These are phyloP conservation scores for Aspergillus ibericus DNA, from an alignment of 2,329 filamentous ascomycete species.

Conservation along the genomic window DNA sequence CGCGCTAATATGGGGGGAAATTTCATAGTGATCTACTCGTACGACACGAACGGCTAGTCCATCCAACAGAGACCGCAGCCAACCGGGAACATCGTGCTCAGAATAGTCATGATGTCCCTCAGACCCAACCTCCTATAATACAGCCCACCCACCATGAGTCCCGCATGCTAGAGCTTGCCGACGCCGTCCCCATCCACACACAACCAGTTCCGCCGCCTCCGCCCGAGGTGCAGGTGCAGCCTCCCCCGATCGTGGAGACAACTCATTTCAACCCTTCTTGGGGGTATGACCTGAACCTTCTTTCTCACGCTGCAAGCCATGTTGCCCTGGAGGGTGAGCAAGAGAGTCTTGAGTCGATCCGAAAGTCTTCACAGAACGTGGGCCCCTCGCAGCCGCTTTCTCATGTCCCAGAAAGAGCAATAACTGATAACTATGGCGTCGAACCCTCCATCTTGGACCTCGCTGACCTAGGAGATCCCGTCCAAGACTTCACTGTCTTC, in stretches of 20 bases:
- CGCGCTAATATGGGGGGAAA: slow-evolving; percentile 25
- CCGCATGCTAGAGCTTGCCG: slow-evolving; percentile 48
- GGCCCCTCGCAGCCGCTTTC: slow-evolving; percentile 39
- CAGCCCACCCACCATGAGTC: slow-evolving; percentile 42
- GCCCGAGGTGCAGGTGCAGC: slow-evolving; percentile 41
- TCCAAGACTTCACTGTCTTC: slow-evolving; percentile 52
- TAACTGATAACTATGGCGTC: slow-evolving; percentile 45
- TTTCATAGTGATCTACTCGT: slow-evolving; percentile 47
- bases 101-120: slow-evolving; percentile 33
- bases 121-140: slow-evolving; percentile 38
- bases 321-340: slow-evolving; percentile 50
- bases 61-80: slow-evolving; percentile 44
- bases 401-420: slow-evolving; percentile 36
- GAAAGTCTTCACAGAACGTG: slow-evolving; percentile 34
- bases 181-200: slow-evolving; percentile 45
- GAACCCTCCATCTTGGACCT: slow-evolving; percentile 49
- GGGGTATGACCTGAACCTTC: slow-evolving; percentile 52
- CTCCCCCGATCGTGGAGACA: slow-evolving; percentile 42
- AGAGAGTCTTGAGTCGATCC: slow-evolving; percentile 39
- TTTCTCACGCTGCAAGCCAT: slow-evolving; percentile 52
- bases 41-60: slow-evolving; percentile 51
- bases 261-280: slow-evolving; percentile 51
- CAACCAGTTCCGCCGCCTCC: slow-evolving; percentile 33
- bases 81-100: slow-evolving; percentile 40
- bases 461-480: slow-evolving; percentile 48